A percentile compares a stretch with the other conserved stretches of the same genome.
These are phyloP conservation scores for Plasmodium vivax DNA, from an alignment of 169 alveolate genomes.

Conservation along the genomic window DNA sequence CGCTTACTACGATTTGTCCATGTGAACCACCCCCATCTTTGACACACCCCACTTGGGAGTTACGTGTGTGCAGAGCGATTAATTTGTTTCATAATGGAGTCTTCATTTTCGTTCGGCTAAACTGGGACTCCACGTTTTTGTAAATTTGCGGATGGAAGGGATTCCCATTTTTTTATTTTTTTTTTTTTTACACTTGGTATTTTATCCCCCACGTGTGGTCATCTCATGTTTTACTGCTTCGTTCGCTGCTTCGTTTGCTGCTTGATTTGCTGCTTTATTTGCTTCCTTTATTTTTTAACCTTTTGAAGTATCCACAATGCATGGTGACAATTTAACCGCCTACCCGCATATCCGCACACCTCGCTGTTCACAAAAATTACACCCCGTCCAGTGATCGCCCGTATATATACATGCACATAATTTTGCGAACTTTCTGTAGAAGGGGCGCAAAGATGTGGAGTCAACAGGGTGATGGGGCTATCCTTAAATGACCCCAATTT, in stretches of 20 bases:
- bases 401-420: neutral
- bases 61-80: neutral
- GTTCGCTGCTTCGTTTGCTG: neutral
- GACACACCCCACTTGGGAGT: neutral
- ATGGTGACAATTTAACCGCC: neutral
- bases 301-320: neutral
- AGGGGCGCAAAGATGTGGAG: neutral
- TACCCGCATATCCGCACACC: neutral
- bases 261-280: neutral
- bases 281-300: neutral
- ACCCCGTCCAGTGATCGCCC: neutral
- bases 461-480: neutral
- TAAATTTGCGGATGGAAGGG: neutral
- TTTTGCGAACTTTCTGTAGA: neutral
- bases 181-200: neutral
- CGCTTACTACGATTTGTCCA: conserved; percentile 44
- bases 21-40: conserved; percentile 64
- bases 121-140: neutral
- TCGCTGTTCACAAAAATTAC: neutral
- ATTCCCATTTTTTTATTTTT: neutral
- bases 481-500: neutral
- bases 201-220: neutral
- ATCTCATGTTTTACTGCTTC: neutral
- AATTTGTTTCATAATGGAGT: neutral
- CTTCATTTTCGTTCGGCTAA: neutral